phyloP scores from a whole-genome alignment of 805 yeast species.

The Candida pseudofarinosa region DNA sequence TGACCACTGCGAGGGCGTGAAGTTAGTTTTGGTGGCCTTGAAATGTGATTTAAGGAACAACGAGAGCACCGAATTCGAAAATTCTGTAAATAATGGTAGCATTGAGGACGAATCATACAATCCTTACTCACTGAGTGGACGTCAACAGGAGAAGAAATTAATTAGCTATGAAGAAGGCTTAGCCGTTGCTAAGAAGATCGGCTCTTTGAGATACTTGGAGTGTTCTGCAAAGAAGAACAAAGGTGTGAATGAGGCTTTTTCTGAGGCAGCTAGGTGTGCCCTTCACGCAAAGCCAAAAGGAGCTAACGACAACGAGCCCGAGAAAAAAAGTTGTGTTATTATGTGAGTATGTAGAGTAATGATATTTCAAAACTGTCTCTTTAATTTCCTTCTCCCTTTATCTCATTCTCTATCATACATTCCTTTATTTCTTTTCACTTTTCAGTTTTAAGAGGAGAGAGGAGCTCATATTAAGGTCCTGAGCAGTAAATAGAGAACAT shows the following conservation, averaged over 20 bases:
- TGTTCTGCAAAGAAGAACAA: conserved; percentile 95
- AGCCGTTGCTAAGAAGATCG: conserved; percentile 85
- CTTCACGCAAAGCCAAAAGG: conserved; percentile 85
- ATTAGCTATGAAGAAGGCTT: conserved; percentile 92
- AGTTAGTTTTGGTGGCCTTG: conserved; percentile 86
- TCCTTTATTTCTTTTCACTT: neutral
- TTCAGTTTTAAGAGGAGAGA: neutral
- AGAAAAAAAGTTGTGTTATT: conserved; percentile 36
- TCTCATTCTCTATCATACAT: neutral
- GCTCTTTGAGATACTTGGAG: conserved; percentile 91
- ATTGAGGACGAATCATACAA: conserved; percentile 26
- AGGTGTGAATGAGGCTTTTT: conserved; percentile 98
- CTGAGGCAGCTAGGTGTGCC: conserved; percentile 98
- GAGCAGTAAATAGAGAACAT: neutral
- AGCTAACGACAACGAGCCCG: conserved; percentile 46
- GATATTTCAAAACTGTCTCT: neutral
- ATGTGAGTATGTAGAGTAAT: conserved; percentile 20
- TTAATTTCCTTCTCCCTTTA: neutral
- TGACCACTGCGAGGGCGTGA: conserved; percentile 96
- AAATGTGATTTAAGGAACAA: conserved; percentile 86
- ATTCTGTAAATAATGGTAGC: conserved; percentile 9
- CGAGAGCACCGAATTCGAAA: conserved; percentile 42
- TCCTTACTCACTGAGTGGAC: conserved; percentile 29
- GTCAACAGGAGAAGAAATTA: conserved; percentile 45
- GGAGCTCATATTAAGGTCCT: neutral